Base-by-base conservation (phyloP, 768 basidiomycete genomes). In the Russula olivacea region DNA sequence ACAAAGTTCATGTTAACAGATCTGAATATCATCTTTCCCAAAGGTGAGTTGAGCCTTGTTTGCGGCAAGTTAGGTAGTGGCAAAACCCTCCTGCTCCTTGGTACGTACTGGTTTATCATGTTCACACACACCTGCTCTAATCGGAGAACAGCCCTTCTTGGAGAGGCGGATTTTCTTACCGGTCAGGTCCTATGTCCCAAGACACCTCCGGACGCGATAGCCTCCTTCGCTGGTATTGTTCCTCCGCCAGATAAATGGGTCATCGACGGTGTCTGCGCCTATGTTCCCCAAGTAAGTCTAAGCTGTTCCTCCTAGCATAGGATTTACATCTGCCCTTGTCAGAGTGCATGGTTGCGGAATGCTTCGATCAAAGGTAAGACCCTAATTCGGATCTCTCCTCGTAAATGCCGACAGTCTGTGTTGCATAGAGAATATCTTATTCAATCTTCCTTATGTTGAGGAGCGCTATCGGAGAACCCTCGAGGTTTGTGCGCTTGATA, bases 51-150 rank as follows among this genome's bases (percentile, higher is more conserved):
- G 28, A 87, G 89, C 1, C 79, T 97, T 17, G 81, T 97, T 19
- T 94, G 92, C 69, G 94, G 94, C 2, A 91, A 93, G 70, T 78
- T 96, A 11, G 93, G 92, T 4, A 88, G 88, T 19, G 93, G 94
- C 30, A 97, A 96, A 76, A 90, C 93, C 0, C 75, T 97, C 7
- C 72, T 96, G 34, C 75, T 96, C n/a, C 78, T 89, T 36, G 81
- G 89, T 81, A 66, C 5, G 71, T 57, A 8, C 7, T 54, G n/a
- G 41, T 25, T 28, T 51, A 32, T 41, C 21, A 34, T 25, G 34
- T 48, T 23, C 32, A 52, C 11, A 21, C 12, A 40, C 32, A 14
- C 51, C 15, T 55, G 48, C 48, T 21, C 61, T 70, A 68, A 70
- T 52, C 23, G 54, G 12, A 7, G 50, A 55, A 55, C 67, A 86